A percentile compares a stretch with the other conserved stretches of the same genome.
Evolutionary conservation across 176 grass and related monocot species (phyloP).

Genomic region (Rhynchospora pubera): DNA sequence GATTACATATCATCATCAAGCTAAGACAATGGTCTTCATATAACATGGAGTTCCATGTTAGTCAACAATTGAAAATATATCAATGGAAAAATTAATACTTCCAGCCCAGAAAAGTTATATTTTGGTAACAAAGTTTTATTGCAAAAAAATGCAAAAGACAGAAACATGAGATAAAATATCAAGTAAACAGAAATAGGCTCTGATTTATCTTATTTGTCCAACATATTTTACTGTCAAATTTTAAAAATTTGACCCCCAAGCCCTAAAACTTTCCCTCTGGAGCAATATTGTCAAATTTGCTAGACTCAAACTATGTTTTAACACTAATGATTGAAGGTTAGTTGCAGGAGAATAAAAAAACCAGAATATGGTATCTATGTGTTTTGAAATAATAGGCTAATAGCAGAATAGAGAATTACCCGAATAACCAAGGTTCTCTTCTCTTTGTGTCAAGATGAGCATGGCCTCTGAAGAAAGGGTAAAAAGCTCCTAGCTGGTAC

Average conservation of each 20-base stretch:
- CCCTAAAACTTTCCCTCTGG: not conserved
- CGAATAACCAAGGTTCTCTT: constrained; percentile 95
- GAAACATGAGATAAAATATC: not conserved
- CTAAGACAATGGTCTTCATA: not conserved
- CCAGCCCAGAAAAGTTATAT: not conserved
- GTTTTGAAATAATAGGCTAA: not conserved
- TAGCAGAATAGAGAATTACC: constrained; percentile 38
- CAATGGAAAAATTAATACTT: not conserved
- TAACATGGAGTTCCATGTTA: not conserved
- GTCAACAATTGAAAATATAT: not conserved
- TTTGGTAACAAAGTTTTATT: not conserved
- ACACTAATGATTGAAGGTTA: not conserved
- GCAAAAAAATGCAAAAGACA: not conserved
- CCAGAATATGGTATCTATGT: not conserved
- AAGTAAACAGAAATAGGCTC: not conserved
- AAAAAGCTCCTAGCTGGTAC: constrained; percentile 98
- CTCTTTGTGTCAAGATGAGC: constrained; percentile 97
- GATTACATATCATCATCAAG: not conserved
- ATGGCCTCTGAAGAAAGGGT: constrained; percentile 93
- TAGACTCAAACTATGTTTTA: not conserved
- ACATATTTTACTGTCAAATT: not conserved
- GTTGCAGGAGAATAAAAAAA: not conserved
- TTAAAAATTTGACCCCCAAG: not conserved
- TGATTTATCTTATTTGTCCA: not conserved
- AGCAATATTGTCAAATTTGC: not conserved